Conservation (phyloP, 176 grass and related monocot species). For the Phragmites australis region DNA sequence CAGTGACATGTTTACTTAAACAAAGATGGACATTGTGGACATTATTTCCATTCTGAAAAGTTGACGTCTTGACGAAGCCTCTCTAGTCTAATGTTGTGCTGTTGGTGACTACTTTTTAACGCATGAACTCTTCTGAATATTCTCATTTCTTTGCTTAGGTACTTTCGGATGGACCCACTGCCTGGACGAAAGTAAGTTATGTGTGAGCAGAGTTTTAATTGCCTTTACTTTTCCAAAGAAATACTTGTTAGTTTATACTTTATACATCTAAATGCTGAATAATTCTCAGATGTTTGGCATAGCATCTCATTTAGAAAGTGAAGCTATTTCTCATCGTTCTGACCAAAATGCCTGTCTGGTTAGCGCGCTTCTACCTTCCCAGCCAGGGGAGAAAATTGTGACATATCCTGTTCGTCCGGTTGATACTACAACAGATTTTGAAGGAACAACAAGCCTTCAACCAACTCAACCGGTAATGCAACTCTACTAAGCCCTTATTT, state of each 20-base stretch:
- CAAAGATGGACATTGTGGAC: neutral
- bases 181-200: constrained; percentile 96
- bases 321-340: constrained; percentile 3
- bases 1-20: neutral
- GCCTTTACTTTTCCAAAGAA: constrained; percentile 27
- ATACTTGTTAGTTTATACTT: neutral
- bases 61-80: neutral
- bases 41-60: constrained; percentile 5
- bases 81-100: neutral
- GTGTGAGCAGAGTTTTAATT: constrained; percentile 23
- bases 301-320: constrained; percentile 19
- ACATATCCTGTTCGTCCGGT: constrained; percentile 87
- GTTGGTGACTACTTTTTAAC: constrained; percentile 5
- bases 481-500: constrained; percentile 11
- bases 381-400: constrained; percentile 83
- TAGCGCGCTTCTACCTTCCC: constrained; percentile 82
- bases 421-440: constrained; percentile 91
- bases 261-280: neutral
- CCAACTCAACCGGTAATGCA: constrained; percentile 78
- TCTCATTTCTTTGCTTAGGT: constrained; percentile 56
- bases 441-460: constrained; percentile 93
- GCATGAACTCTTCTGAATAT: constrained; percentile 24
- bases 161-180: constrained; percentile 92
- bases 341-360: constrained; percentile 42
- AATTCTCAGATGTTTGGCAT: constrained; percentile 19